phyloP scores from a whole-genome alignment of 257 asterid species.

The Capsicum rhomboideum region DNA sequence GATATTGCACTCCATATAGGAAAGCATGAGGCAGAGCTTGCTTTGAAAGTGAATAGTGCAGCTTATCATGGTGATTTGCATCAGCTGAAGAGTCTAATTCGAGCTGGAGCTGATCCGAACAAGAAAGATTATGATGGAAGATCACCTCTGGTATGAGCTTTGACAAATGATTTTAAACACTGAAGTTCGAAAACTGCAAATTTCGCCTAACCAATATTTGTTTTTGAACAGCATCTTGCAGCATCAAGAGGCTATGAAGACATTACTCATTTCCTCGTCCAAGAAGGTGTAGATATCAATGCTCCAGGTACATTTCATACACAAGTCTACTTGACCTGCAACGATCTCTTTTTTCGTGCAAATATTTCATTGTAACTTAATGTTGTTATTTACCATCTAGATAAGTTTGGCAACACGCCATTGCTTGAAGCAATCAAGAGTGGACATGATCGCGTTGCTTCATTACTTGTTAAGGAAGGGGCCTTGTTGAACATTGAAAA shows the following conservation, averaged over 20 bases:
- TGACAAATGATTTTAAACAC: neutral
- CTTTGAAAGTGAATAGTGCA: slow-evolving; percentile 77
- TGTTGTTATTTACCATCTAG: slow-evolving; percentile 16
- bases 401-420: slow-evolving; percentile 75
- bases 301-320: slow-evolving; percentile 38
- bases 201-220: neutral
- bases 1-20: slow-evolving; percentile 66
- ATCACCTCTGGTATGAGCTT: slow-evolving; percentile 61
- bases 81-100: slow-evolving; percentile 61
- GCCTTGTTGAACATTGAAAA: slow-evolving; percentile 52
- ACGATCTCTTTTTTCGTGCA: neutral
- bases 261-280: slow-evolving; percentile 53
- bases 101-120: slow-evolving; percentile 91
- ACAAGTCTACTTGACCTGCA: neutral
- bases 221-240: slow-evolving; percentile 71
- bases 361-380: neutral
- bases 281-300: slow-evolving; percentile 56
- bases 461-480: slow-evolving; percentile 58
- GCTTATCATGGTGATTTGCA: slow-evolving; percentile 73
- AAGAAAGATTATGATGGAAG: slow-evolving; percentile 85
- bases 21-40: slow-evolving; percentile 88
- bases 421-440: slow-evolving; percentile 70
- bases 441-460: slow-evolving; percentile 67
- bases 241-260: slow-evolving; percentile 84
- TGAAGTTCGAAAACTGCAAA: neutral